Evolutionary conservation across 805 yeast genomes (phyloP), one percentile per base, ranked within the genome.

Genomic region (Candida gorgasii): DNA sequence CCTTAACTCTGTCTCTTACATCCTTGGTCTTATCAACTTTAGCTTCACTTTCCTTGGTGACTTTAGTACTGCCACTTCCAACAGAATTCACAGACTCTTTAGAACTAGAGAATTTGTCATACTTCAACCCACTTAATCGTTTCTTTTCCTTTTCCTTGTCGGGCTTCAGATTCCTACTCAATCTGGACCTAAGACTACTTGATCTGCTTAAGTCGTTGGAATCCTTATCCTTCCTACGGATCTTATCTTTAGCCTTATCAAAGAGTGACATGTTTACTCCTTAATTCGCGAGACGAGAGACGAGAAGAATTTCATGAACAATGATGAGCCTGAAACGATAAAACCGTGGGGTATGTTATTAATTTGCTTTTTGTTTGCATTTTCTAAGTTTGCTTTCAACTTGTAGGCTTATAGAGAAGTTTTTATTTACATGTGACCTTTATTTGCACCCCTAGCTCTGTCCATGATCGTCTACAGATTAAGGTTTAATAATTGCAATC

Each of bases 91-190:
- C 27, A 12, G 45, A 42, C 18, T 43, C 46, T 19, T 43, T 43
- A 7, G 43, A 39, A 22, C 33, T 27, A 2, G 37, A 24, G 16
- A 22, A 30, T 22, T 31, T 35, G 14, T 44, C 47, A 37, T 43
- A 45, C 13, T 38, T 38, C 18, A 49, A 38, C 17, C 52, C 52
- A 29, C 52, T 49, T 22, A 49, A 49, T 24, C 52, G 23, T 32
- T 49, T 49, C 29, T 46, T 44, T n/a, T 49, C 50, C 33, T 46
- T 46, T 8, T 36, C 41, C 14, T 41, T 40, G 19, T 34, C 37
- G n/a, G 24, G 11, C n/a, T 22, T 38, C 29, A 12, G 14, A 11
- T 20, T 38, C 26, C 41, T 22, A 26, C 44, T 34, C 17, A 40
- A 27, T 19, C 20, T 35, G 17, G 44, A 41, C 18, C 37, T 13